Evolutionary conservation across 2,329 filamentous ascomycete genomes (phyloP).

Genomic region (Diatrype stigma): DNA sequence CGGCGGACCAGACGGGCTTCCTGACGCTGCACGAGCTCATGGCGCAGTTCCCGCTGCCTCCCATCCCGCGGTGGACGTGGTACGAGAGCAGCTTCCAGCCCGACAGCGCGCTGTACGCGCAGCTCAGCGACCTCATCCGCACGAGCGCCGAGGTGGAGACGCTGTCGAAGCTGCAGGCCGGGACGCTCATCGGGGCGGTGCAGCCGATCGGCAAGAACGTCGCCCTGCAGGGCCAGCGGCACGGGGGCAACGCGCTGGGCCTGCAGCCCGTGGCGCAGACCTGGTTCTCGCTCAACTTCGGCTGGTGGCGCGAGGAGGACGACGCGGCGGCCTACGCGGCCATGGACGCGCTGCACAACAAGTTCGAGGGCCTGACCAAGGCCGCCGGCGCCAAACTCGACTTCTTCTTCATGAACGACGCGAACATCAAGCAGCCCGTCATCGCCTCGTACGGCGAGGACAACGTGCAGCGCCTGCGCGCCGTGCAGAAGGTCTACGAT

Average conservation of each 20-base stretch:
- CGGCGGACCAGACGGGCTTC: too few relatives aligned
- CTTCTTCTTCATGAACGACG: background rate
- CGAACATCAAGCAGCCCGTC: background rate
- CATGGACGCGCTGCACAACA: background rate
- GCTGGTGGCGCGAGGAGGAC: constrained; percentile 6
- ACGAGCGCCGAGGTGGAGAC: too few relatives aligned
- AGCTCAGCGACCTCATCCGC: too few relatives aligned
- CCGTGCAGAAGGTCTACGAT: background rate
- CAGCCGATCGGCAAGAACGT: constrained; percentile 4
- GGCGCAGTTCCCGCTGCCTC: too few relatives aligned
- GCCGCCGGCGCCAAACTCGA: background rate
- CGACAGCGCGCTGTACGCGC: too few relatives aligned
- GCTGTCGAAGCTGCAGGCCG: too few relatives aligned
- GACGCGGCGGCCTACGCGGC: constrained; percentile 1
- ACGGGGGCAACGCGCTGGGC: constrained; percentile 7
- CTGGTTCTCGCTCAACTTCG: constrained; percentile 2
- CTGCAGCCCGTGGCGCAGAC: constrained; percentile 7
- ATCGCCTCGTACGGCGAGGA: constrained; percentile 7
- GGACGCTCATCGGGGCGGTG: too few relatives aligned
- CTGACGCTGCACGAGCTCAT: too few relatives aligned
- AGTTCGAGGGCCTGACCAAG: background rate
- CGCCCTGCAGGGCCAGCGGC: background rate
- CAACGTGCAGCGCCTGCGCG: background rate
- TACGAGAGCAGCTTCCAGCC: too few relatives aligned
- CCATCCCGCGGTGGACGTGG: too few relatives aligned